Base-by-base conservation (phyloP, 163 green algal species). In the Trebouxia gelatinosa region DNA sequence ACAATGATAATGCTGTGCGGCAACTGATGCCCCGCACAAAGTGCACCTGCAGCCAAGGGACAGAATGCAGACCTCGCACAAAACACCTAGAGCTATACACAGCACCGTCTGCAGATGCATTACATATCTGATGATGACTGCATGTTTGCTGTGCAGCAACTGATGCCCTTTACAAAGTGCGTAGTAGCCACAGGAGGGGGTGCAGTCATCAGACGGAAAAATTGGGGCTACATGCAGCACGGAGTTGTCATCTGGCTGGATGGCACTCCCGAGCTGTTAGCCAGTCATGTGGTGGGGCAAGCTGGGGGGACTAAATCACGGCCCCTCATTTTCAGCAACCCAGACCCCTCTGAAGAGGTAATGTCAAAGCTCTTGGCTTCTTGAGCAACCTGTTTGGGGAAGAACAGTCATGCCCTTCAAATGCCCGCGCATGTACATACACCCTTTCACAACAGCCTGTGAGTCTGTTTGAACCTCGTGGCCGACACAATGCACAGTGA, bases 151-250 rank as follows among this genome's bases (percentile, higher is more conserved):
- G 9, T 31, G 21, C 1, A 66, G 57, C 57, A 35, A 3, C 2
- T 66, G 57, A 29, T 66, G 57, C 4, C 26, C 57, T 95, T 93
- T 88, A 91, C 90, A 75, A 87, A 87, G 43, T 90, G 92, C 74
- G 88, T 98, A 37, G 86, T 98, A 2, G 82, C 93, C 9, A 98
- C 94, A 6, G 94, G 94, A 3, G 94, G 94, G 31, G 94, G 94
- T 32, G 87, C 89, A 6, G 89, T 94, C 11, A 77, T 88, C 7
- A 81, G 77, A 13, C 85, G 84, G 31, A 84, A 89, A 64, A 98
- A 98, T 87, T 97, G 94, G 94, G 89, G 85, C 58, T 89, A 92
- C 85, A 96, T 98, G 92, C 87, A 93, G 61, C 85, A 91, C 29
- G 89, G 82, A 46, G 72, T 95, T 5, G 86, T 85, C 66, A 77